Evolutionary conservation across 148 eudicot species (phyloP), one percentile per base, ranked within the genome.

Genomic region (Fagopyrum tataricum): DNA sequence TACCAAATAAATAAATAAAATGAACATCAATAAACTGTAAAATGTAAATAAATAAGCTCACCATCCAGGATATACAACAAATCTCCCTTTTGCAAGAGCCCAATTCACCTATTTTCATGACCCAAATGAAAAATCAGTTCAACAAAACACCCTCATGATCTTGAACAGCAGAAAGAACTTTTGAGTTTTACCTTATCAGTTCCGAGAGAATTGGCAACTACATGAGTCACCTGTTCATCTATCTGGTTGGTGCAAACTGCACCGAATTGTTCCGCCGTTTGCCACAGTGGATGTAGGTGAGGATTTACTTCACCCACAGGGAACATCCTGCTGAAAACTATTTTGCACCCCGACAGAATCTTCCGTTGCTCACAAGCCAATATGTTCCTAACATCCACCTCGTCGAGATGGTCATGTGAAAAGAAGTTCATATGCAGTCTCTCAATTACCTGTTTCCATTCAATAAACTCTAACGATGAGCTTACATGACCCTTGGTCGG

Each of bases 231-330:
- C 61, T 84, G 86, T 10, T 95, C 96, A 83, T 95, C 97, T 58
- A 95, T 84, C 80, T 87, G 93, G 79, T 81, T 95, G 48, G 88
- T 85, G 78, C 99, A 95, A 23, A 84, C 87, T 67, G 99, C 99
- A 83, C 99, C 99, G 84, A 95, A 95, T 76, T 95, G 99, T 83
- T 95, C 97, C 11, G 99, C 97, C 18, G 96, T 90, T 82, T 90
- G 90, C 99, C 97, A 95, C 67, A 95, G 79, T 39, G 97, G 99
- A 72, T 95, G 96, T 47, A 90, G 73, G 75, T 95, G 97, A 48
- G 96, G 96, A 72, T 83, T 88, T 66, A 86, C 81, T 87, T 91
- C 97, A 68, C 96, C 96, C 75, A 92, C 89, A 24, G 99, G 99
- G 72, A 95, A 84, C 48, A 95, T 85, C 83, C 99, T 82, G 76